Base-by-base conservation (phyloP, 1,284 basidiomycete genomes). In the Sporisorium iseilematis-ciliati region DNA sequence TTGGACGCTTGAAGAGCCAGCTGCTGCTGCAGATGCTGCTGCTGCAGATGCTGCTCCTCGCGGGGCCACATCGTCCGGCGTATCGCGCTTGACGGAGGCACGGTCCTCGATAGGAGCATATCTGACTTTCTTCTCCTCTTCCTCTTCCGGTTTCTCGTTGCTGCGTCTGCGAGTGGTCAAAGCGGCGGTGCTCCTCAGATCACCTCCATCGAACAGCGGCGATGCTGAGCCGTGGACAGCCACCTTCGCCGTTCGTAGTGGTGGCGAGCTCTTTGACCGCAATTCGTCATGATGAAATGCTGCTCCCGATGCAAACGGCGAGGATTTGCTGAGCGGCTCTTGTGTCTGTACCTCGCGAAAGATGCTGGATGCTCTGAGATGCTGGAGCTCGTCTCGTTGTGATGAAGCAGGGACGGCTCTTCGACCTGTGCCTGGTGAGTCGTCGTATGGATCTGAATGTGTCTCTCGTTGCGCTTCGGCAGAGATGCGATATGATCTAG, bases 341-440 rank as follows among this genome's bases (percentile, higher is more conserved):
- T 64, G 70, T n/a, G 55, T 8, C 45, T 61, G 57, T 4, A 56
- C 52, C 23, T 67, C 61, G 10, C 61, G 62, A 41, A 76, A 72
- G 58, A 72, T 54, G 46, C 59, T 63, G 5, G 65, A 29, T 20
- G 69, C 74, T 33, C 74, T 35, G 16, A 71, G 56, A 12, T 68
- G 56, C n/a, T 54, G 58, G 1, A 66, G 45, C 20, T 72, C 74
- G 18, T 72, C 74, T 26, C 58, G 61, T 26, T 61, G 73, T 26
- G 57, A 70, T 33, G 67, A 7, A 10, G 56, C 51, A 7, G 67
- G 63, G 1, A 60, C 62, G 10, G 74, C 74, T 38, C 69, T 41
- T 1, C 74, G 64, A 23, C 65, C 74, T 14, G 70, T 68, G 1
- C 74, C 74, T 12, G 74, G 74, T 12, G 74, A 76, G 53, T 76